Evolutionary conservation across 2,329 filamentous ascomycete genomes (phyloP).

Genomic region (Thermothelomyces thermophilus): DNA sequence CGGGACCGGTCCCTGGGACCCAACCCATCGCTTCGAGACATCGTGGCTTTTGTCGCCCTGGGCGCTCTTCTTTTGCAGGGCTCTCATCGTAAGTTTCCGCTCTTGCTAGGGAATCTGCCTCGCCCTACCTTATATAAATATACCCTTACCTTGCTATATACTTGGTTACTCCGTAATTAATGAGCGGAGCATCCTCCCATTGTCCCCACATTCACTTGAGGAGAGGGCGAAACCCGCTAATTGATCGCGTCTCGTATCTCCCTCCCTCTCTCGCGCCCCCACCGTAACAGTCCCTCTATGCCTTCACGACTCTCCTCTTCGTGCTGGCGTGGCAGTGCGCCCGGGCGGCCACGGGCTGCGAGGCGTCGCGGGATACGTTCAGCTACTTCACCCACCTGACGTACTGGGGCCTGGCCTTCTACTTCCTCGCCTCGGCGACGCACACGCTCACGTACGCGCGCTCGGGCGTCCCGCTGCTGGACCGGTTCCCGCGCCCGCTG

Average conservation of each 20-base stretch:
- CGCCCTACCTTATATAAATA: background rate
- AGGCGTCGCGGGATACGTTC: conserved; percentile 51
- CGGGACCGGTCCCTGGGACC: conserved; percentile 42
- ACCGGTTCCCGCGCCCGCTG: conserved; percentile 52
- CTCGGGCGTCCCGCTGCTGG: conserved; percentile 47
- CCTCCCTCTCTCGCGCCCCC: background rate
- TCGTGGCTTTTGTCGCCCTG: conserved; percentile 72
- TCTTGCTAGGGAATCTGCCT: background rate
- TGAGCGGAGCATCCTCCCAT: no score
- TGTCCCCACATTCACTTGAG: no score
- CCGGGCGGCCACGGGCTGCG: conserved; percentile 41
- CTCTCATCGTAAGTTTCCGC: conserved; percentile 41
- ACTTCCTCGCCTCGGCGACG: conserved; percentile 59
- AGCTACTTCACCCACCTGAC: conserved; percentile 78
- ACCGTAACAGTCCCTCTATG: conserved; percentile 51
- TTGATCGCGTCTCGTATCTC: background rate
- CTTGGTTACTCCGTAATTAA: no score
- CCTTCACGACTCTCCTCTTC: conserved; percentile 62
- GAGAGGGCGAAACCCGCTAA: no score
- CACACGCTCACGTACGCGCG: conserved; percentile 65
- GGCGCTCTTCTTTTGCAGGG: conserved; percentile 52
- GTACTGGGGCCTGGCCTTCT: conserved; percentile 78
- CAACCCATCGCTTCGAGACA: conserved; percentile 63
- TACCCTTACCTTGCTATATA: no score
- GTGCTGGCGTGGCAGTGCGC: conserved; percentile 59